Base-by-base conservation (phyloP, 108 stramenopile genomes). In the Conticribra weissflogii region DNA sequence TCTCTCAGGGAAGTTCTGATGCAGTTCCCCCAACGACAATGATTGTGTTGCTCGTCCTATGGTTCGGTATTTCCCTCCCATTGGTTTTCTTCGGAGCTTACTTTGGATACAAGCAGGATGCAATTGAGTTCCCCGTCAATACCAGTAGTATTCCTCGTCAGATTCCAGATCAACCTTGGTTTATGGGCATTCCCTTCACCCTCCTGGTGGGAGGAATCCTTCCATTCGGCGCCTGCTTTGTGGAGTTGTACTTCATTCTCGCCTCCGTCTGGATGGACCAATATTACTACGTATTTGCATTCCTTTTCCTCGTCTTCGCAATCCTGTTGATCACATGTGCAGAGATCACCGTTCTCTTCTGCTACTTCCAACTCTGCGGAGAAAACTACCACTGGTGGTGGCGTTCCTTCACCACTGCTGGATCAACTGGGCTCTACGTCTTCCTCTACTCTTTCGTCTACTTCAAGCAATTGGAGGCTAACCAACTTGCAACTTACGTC, bases 331-430 rank as follows among this genome's bases (percentile, higher is more conserved):
- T 97, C 34, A 99, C 98, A 8, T 96, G 95, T 74, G 96, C 98
- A 5, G 97, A 98, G 74, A 98, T 99, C 68, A 97, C 97, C 54
- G 81, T 99, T 44, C 86, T 99, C 23, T 93, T 99, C 85, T 88
- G 82, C 84, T 99, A 99, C 88, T 99, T 99, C 83, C 97, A 97
- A 85, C 95, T 99, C 5, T 96, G 96, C 73, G 84, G 92, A 30
- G 98, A 99, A 87, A 95, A 99, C 83, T 97, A 99, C 81, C 94
- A 95, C 71, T 99, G 99, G 99, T 99, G 99, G 98, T 99, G 99
- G 99, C 88, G 98, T 52, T 92, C 96, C 50, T 96, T 97, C 72
- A 64, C 81, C 66, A 88, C 92, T 59, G 84, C 88, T 17, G 98
- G 97, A 58, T 83, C 92, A 7, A 96, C 96, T 17, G 98, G 96